Evolutionary conservation across 2,329 filamentous ascomycete species (phyloP).

Genomic region (Pezizomycotina sp.): DNA sequence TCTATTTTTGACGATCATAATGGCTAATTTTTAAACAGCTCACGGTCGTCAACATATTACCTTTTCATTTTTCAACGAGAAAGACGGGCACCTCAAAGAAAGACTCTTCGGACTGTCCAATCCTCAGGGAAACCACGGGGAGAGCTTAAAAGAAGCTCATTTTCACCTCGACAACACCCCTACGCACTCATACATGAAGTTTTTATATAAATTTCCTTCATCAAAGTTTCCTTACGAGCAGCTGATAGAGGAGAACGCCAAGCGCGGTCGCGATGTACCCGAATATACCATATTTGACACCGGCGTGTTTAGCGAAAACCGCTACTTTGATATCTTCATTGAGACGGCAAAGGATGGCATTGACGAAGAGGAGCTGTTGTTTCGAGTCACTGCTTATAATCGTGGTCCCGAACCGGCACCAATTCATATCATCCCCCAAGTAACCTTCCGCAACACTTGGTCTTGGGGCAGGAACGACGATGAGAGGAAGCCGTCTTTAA

Average conservation of each 20-base stretch:
- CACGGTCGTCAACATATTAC: conserved; percentile 84
- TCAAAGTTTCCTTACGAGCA: conserved; percentile 82
- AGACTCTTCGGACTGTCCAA: conserved; percentile 89
- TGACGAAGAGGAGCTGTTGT: conserved; percentile 77
- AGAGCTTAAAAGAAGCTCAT: conserved; percentile 91
- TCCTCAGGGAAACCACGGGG: conserved; percentile 90
- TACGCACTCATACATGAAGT: conserved; percentile 97
- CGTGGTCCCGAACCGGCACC: conserved; percentile 78
- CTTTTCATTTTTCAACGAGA: conserved; percentile 94
- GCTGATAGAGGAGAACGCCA: conserved; percentile 66
- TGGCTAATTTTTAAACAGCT: no score
- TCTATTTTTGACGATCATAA: no score
- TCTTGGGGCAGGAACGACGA: conserved; percentile 68
- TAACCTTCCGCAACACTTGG: conserved; percentile 98
- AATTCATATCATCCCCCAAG: conserved; percentile 80
- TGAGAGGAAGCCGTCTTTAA: conserved; percentile 66
- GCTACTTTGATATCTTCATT: conserved; percentile 95
- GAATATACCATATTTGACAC: conserved; percentile 92
- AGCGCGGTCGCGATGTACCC: conserved; percentile 54
- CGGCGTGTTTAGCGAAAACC: conserved; percentile 60
- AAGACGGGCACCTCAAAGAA: conserved; percentile 94
- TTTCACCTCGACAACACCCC: conserved; percentile 95
- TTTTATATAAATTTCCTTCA: conserved; percentile 93
- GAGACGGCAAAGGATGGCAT: conserved; percentile 91
- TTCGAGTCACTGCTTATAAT: conserved; percentile 93